A percentile compares a stretch with the other conserved stretches of the same genome.
These are phyloP conservation scores for Euphrasia arctica DNA, from an alignment of 305 asterid genomes.

Conservation along the genomic window DNA sequence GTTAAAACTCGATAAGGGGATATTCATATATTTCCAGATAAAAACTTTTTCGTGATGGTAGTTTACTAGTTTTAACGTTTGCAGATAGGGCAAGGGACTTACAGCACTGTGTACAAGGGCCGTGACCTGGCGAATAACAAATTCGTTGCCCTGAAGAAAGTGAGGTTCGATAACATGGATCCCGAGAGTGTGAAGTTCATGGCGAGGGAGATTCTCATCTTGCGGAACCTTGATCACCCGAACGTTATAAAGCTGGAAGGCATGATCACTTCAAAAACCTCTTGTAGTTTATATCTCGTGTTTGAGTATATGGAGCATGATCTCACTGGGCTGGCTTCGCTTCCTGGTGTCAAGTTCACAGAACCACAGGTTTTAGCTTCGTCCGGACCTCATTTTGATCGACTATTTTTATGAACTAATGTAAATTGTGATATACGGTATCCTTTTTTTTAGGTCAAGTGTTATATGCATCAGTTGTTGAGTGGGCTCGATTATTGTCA, in stretches of 20 bases:
- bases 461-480: slow-evolving; percentile 90
- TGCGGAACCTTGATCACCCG: slow-evolving; percentile 92
- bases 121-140: slow-evolving; percentile 64
- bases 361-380: slow-evolving; percentile 63
- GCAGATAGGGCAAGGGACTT: slow-evolving; percentile 99
- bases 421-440: not conserved
- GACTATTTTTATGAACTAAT: slow-evolving; percentile 9
- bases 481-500: slow-evolving; percentile 93
- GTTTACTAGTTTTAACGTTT: slow-evolving; percentile 30
- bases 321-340: slow-evolving; percentile 86
- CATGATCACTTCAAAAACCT: slow-evolving; percentile 75
- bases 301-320: slow-evolving; percentile 99
- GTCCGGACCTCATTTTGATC: no score
- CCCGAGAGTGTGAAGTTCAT: slow-evolving; percentile 93
- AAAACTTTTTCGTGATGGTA: not conserved
- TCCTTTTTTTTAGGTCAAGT: slow-evolving; percentile 56
- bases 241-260: slow-evolving; percentile 89
- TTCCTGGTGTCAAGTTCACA: slow-evolving; percentile 75
- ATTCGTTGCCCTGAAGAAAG: slow-evolving; percentile 88
- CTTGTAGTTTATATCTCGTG: slow-evolving; percentile 79
- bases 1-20: slow-evolving; percentile 29
- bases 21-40: not conserved
- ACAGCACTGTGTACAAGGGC: slow-evolving; percentile 90
- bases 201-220: slow-evolving; percentile 93
- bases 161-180: slow-evolving; percentile 90